Percentiles rank a stretch among this genome's conserved stretches.
phyloP scores from a whole-genome alignment of 2,329 filamentous ascomycete species.

The Hortaea sp. region DNA sequence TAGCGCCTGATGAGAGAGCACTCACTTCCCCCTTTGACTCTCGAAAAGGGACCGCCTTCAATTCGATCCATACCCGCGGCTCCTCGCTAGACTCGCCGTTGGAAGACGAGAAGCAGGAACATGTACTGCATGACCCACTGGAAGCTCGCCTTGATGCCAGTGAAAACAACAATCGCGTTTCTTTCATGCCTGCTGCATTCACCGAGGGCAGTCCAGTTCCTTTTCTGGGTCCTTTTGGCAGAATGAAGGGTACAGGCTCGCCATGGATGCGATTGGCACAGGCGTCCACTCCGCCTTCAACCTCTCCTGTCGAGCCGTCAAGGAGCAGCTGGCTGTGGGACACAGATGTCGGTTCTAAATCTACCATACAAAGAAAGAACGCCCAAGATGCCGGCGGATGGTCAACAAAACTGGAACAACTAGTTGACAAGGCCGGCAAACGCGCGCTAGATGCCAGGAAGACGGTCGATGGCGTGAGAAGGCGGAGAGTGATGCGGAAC shows the following conservation, averaged over 20 bases:
- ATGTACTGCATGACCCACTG: constrained; percentile 14
- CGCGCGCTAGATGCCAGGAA: constrained; percentile 7
- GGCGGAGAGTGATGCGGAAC: background rate
- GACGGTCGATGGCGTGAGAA: background rate
- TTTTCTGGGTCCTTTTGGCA: constrained; percentile 11
- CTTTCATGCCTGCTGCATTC: constrained; percentile 19
- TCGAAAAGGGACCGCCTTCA: constrained; percentile 7
- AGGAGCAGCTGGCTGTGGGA: background rate
- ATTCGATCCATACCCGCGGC: constrained; percentile 9
- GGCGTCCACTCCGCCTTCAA: background rate
- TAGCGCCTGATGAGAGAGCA: constrained; percentile 14
- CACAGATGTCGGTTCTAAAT: background rate
- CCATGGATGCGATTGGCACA: constrained; percentile 7
- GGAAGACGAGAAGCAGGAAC: background rate
- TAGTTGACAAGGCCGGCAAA: constrained; percentile 12
- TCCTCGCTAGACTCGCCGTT: constrained; percentile 7
- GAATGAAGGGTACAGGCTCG: constrained; percentile 4
- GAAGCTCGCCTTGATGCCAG: constrained; percentile 17
- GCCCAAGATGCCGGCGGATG: background rate
- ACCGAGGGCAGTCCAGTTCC: constrained; percentile 15
- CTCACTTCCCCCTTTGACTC: constrained; percentile 9
- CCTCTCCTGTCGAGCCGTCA: background rate
- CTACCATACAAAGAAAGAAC: background rate
- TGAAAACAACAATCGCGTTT: constrained; percentile 16
- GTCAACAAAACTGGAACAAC: constrained; percentile 9